A percentile compares a stretch with the other conserved stretches of the same genome.
phyloP scores from a whole-genome alignment of 2,329 filamentous ascomycete genomes.

The Penicillium sumatraense region DNA sequence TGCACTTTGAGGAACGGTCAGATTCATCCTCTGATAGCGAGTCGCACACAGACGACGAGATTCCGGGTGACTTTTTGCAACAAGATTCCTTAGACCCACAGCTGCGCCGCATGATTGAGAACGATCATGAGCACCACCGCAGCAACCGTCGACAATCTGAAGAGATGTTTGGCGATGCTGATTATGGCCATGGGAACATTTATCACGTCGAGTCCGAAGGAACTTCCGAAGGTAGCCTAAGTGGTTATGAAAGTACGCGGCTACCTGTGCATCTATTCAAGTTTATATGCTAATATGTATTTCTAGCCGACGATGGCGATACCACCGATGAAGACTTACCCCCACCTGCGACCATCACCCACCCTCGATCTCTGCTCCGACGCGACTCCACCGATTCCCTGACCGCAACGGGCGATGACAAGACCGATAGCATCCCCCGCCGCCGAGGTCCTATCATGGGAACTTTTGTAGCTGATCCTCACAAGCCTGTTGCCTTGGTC shows the following conservation, averaged over 20 bases:
- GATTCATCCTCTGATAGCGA: conserved; percentile 67
- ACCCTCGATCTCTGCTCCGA: conserved; percentile 55
- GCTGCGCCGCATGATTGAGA: conserved; percentile 75
- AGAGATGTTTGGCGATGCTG: conserved; percentile 44
- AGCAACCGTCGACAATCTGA: conserved; percentile 39
- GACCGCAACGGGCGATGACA: conserved; percentile 47
- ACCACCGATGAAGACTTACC: conserved; percentile 64
- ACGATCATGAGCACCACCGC: conserved; percentile 52
- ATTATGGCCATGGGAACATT: conserved; percentile 47
- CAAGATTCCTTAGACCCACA: conserved; percentile 73
- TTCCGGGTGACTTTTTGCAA: conserved; percentile 78
- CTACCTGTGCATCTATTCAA: conserved; percentile 23
- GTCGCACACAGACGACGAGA: conserved; percentile 61
- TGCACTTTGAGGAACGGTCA: conserved; percentile 70
- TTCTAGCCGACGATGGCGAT: conserved; percentile 62
- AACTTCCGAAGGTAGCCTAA: conserved; percentile 43
- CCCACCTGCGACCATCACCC: conserved; percentile 52
- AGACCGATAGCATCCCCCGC: conserved; percentile 36
- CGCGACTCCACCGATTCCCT: conserved; percentile 53
- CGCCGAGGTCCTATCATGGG: conserved; percentile 53
- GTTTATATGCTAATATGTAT: conserved; percentile 50
- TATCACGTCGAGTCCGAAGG: conserved; percentile 51
- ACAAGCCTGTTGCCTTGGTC: conserved; percentile 53
- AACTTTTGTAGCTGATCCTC: conserved; percentile 52
- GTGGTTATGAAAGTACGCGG: conserved; percentile 64